These are phyloP conservation scores for Backusella liffmaniae DNA, from an alignment of 192 early-diverging fungal genomes.

Conservation along the genomic window DNA sequence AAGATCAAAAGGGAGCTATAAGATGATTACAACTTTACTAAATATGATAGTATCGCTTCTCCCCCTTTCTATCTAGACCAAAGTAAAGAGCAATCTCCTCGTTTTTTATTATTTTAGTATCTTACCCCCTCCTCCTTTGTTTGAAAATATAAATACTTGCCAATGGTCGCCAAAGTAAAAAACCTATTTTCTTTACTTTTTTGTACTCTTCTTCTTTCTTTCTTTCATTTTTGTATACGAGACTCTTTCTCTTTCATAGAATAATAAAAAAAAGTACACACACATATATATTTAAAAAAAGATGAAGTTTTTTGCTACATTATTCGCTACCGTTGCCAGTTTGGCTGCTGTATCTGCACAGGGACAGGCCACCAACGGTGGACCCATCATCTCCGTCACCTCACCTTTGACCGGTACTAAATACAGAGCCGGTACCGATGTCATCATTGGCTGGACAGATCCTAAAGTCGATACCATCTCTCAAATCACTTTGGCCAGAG, in stretches of 20 bases:
- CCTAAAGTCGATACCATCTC: slow-evolving; percentile 20
- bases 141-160: not conserved
- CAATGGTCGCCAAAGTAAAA: too few relatives aligned
- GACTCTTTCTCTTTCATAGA: not conserved
- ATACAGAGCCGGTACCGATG: slow-evolving; percentile 24
- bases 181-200: not conserved
- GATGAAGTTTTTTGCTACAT: slow-evolving; percentile 28
- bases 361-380: not conserved
- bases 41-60: not conserved
- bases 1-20: not conserved
- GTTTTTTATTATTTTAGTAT: not conserved
- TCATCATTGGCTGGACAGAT: slow-evolving; percentile 26
- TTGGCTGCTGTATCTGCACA: slow-evolving; percentile 17
- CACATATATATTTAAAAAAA: not conserved
- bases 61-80: not conserved
- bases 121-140: not conserved
- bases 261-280: not conserved
- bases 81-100: not conserved
- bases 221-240: not conserved
- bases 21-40: not conserved
- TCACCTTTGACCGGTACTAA: slow-evolving; percentile 22
- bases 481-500: slow-evolving; percentile 30
- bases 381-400: slow-evolving; percentile 22
- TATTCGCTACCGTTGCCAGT: slow-evolving; percentile 22
- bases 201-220: not conserved